Conservation (phyloP, 2,329 filamentous ascomycete species). For the Cladosporium halotolerans region DNA sequence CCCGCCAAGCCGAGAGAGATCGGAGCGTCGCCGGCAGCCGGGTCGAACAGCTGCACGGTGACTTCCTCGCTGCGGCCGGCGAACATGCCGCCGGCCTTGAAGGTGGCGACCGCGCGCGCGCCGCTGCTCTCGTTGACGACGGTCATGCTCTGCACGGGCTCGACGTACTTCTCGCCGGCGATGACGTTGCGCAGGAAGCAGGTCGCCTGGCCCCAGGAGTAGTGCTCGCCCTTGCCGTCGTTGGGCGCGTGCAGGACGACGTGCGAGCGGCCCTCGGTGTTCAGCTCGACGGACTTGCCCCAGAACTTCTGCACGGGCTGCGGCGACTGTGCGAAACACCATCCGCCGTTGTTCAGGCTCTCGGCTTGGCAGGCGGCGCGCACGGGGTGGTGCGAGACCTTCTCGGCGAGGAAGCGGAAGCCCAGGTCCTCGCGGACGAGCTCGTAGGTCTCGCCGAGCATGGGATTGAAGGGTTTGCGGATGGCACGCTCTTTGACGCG, state of each 20-base stretch:
- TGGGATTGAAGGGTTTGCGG: slow-evolving; percentile 94
- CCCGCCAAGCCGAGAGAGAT: slow-evolving; percentile 65
- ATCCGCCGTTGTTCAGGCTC: slow-evolving; percentile 50
- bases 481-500: slow-evolving; percentile 86
- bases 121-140: slow-evolving; percentile 79
- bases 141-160: slow-evolving; percentile 86
- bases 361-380: slow-evolving; percentile 92
- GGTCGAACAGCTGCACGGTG: slow-evolving; percentile 63
- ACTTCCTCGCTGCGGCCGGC: slow-evolving; percentile 91
- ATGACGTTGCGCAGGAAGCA: slow-evolving; percentile 94
- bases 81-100: slow-evolving; percentile 95
- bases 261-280: slow-evolving; percentile 80
- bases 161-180: slow-evolving; percentile 95
- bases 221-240: slow-evolving; percentile 59
- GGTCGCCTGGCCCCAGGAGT: slow-evolving; percentile 82
- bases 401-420: slow-evolving; percentile 89
- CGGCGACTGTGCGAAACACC: slow-evolving; percentile 83
- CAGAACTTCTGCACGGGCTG: slow-evolving; percentile 94
- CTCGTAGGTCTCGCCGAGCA: slow-evolving; percentile 93
- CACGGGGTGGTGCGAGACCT: slow-evolving; percentile 87
- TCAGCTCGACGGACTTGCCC: slow-evolving; percentile 93
- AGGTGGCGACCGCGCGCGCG: slow-evolving; percentile 77
- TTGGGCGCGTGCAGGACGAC: slow-evolving; percentile 62
- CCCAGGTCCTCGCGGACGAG: slow-evolving; percentile 80
- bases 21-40: slow-evolving; percentile 45